Evolutionary conservation across 441 rosid genomes (phyloP).

Genomic region (Eruca vesicaria): DNA sequence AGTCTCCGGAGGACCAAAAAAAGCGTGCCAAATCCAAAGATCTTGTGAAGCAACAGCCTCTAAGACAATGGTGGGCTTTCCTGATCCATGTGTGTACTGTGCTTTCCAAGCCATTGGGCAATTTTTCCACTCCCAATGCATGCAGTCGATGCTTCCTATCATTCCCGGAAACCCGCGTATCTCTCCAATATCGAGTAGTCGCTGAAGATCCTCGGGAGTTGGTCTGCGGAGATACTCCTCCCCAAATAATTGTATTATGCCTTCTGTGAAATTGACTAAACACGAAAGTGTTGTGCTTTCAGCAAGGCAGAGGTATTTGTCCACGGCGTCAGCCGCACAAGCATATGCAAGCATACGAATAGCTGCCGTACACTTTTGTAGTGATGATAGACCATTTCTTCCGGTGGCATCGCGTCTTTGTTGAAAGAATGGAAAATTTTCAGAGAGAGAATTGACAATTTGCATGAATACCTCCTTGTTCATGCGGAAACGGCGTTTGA

Average conservation of each 20-base stretch:
- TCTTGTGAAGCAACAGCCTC: too few species aligned
- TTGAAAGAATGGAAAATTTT: not conserved
- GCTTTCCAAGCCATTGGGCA: not conserved
- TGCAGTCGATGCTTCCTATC: slow-evolving; percentile 1
- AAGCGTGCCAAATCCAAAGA: too few species aligned
- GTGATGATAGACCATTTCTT: not conserved
- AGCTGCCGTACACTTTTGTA: not conserved
- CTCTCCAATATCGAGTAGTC: not conserved
- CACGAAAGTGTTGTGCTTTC: not conserved
- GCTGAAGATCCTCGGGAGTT: not conserved
- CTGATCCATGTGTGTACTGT: too few species aligned
- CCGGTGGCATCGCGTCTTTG: not conserved
- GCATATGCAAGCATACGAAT: not conserved
- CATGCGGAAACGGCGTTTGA: too few species aligned
- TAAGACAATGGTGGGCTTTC: too few species aligned
- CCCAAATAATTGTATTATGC: too few species aligned
- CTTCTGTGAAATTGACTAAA: not conserved
- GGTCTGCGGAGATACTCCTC: not conserved
- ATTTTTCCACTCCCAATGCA: too few species aligned
- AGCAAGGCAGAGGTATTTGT: not conserved
- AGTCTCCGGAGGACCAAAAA: too few species aligned
- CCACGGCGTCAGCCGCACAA: not conserved
- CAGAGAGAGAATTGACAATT: not conserved
- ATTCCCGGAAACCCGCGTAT: not conserved
- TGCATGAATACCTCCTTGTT: too few species aligned